phyloP scores from a whole-genome alignment of 495 filamentous ascomycete genomes.

The Tuber umbilicatum region DNA sequence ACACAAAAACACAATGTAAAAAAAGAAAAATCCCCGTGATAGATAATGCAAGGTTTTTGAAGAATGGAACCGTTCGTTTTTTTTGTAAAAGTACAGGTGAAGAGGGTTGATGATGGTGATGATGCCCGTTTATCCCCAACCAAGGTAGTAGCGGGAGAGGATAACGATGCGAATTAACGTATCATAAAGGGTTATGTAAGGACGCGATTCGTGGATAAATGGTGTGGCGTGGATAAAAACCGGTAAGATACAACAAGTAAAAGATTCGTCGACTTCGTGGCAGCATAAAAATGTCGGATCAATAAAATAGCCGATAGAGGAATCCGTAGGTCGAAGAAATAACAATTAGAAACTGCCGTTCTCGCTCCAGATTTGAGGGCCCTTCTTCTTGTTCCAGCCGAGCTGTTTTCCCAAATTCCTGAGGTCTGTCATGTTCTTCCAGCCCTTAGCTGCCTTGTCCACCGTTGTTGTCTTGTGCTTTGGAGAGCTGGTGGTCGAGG shows the following conservation, averaged over 20 bases:
- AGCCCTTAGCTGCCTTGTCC: constrained; percentile 49
- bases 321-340: not conserved
- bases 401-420: constrained; percentile 52
- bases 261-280: constrained; percentile 29
- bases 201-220: constrained; percentile 19
- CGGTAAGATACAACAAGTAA: constrained; percentile 16
- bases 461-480: constrained; percentile 34
- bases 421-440: constrained; percentile 69
- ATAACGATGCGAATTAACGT: constrained; percentile 4
- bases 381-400: constrained; percentile 40
- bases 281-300: constrained; percentile 28
- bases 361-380: constrained; percentile 27
- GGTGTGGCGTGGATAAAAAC: constrained; percentile 21
- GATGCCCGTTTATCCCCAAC: constrained; percentile 24
- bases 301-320: not conserved
- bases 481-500: constrained; percentile 50
- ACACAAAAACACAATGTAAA: constrained; percentile 9
- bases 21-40: constrained; percentile 35
- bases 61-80: constrained; percentile 29
- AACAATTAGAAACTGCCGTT: constrained; percentile 19
- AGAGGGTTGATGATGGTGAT: constrained; percentile 6
- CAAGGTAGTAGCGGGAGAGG: constrained; percentile 18
- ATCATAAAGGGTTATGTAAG: constrained; percentile 7
- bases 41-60: constrained; percentile 33
- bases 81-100: constrained; percentile 37